Percentiles rank a stretch among this genome's conserved stretches.
Conservation (phyloP, 352 stramenopile species). For the Phytopythium mirpurense region DNA sequence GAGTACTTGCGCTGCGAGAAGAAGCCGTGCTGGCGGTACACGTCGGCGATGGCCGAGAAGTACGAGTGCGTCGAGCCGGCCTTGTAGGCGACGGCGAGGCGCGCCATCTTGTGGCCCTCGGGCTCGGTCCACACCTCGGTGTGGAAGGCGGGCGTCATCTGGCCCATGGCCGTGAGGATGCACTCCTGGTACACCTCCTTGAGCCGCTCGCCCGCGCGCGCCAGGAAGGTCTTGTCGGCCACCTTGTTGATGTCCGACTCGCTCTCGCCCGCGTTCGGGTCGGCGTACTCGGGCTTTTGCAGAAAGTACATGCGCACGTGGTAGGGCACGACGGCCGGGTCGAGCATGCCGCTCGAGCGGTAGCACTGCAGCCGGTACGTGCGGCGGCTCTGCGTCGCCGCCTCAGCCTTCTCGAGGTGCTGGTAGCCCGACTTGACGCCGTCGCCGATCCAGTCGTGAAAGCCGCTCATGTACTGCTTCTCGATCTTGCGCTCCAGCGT, state of each 20-base stretch:
- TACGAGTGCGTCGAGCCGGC: slow-evolving; percentile 76
- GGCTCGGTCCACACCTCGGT: slow-evolving; percentile 70
- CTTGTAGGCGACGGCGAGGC: slow-evolving; percentile 75
- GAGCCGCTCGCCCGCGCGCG: slow-evolving; percentile 51
- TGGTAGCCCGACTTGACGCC: slow-evolving; percentile 79
- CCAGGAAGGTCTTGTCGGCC: slow-evolving; percentile 71
- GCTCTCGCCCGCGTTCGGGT: slow-evolving; percentile 42
- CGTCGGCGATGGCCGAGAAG: slow-evolving; percentile 82
- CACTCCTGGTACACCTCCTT: slow-evolving; percentile 79
- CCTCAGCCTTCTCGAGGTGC: slow-evolving; percentile 54
- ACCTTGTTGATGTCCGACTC: slow-evolving; percentile 79
- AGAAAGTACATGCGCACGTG: slow-evolving; percentile 87
- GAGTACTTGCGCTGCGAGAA: slow-evolving; percentile 83
- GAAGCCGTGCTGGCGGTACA: slow-evolving; percentile 80
- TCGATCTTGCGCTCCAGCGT: slow-evolving; percentile 69
- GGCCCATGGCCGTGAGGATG: slow-evolving; percentile 58
- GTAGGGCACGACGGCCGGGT: slow-evolving; percentile 60
- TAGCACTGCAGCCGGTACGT: slow-evolving; percentile 86
- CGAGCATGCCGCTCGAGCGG: slow-evolving; percentile 73
- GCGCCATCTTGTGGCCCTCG: slow-evolving; percentile 74
- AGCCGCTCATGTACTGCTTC: slow-evolving; percentile 75
- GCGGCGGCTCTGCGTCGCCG: slow-evolving; percentile 42
- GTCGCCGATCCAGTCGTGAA: slow-evolving; percentile 63
- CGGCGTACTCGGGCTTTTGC: slow-evolving; percentile 61
- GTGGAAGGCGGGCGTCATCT: slow-evolving; percentile 81